Evolutionary conservation across 2,329 filamentous ascomycete genomes (phyloP).

Genomic region (Ophiosphaerella herpotricha): DNA sequence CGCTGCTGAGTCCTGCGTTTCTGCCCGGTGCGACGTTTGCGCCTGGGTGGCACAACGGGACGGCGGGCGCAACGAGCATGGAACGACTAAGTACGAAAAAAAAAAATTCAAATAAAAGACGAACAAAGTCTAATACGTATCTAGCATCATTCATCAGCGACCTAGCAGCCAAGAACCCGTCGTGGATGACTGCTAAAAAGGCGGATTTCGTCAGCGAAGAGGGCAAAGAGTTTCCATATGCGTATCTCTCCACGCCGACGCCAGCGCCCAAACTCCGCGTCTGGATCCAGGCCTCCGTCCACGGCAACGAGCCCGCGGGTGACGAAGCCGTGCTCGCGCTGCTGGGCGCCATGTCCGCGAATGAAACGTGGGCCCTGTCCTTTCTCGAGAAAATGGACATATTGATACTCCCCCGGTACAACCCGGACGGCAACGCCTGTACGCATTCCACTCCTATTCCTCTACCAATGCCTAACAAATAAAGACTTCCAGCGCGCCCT

Average conservation of each 20-base stretch:
- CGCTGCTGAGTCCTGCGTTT: slow-evolving; percentile 40
- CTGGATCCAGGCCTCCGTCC: slow-evolving; percentile 45
- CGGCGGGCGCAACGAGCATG: slow-evolving; percentile 38
- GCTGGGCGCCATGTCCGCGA: slow-evolving; percentile 41
- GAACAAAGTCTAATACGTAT: slow-evolving; percentile 2
- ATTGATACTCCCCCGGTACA: slow-evolving; percentile 42
- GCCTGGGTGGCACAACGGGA: slow-evolving; percentile 35
- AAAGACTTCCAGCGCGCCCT: slow-evolving; percentile 40
- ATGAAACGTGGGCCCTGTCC: slow-evolving; percentile 36
- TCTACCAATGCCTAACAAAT: neutral
- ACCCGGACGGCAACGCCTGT: slow-evolving; percentile 43
- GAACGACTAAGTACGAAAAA: slow-evolving; percentile 21
- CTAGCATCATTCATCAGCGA: slow-evolving; percentile 30
- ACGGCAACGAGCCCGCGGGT: slow-evolving; percentile 47
- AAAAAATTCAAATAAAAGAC: neutral
- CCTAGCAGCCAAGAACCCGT: slow-evolving; percentile 36
- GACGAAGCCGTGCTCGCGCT: slow-evolving; percentile 44
- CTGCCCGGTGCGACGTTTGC: slow-evolving; percentile 22
- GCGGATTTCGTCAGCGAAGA: slow-evolving; percentile 42
- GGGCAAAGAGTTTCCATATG: slow-evolving; percentile 38
- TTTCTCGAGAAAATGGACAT: slow-evolving; percentile 43
- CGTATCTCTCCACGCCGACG: slow-evolving; percentile 27
- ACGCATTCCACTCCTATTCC: neutral
- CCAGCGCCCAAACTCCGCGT: slow-evolving; percentile 14
- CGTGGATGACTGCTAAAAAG: slow-evolving; percentile 36